Evolutionary conservation across 805 yeast species (phyloP).

Genomic region (Spathaspora hagerdaliae): DNA sequence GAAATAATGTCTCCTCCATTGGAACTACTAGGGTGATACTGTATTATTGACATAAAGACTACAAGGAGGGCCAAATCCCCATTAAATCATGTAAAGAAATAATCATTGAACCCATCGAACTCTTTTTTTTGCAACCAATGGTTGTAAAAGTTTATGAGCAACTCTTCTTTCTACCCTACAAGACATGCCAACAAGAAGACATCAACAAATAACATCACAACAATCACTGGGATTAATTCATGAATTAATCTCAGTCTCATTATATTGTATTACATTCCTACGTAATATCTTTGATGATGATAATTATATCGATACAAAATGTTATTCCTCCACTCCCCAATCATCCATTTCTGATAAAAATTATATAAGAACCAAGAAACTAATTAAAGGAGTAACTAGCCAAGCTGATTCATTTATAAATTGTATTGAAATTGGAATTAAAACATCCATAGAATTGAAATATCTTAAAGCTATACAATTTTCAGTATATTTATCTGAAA

Average conservation of each 20-base stretch:
- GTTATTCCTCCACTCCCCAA: conserved; percentile 27
- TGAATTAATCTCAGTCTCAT: conserved; percentile 46
- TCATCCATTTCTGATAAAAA: background rate
- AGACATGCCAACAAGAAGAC: background rate
- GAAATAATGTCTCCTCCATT: too few relatives aligned
- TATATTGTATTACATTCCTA: conserved; percentile 55
- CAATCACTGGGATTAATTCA: conserved; percentile 29
- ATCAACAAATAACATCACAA: background rate
- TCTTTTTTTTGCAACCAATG: conserved; percentile 7
- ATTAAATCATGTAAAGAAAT: too few relatives aligned
- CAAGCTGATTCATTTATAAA: conserved; percentile 47
- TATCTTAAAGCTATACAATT: conserved; percentile 44
- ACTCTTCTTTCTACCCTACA: background rate
- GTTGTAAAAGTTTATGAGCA: background rate
- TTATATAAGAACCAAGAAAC: conserved; percentile 41
- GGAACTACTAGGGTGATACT: too few relatives aligned
- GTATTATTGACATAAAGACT: too few relatives aligned
- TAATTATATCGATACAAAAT: conserved; percentile 46
- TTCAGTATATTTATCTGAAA: conserved; percentile 41
- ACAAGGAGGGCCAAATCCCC: too few relatives aligned
- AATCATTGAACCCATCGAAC: too few relatives aligned
- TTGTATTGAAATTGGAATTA: conserved; percentile 52
- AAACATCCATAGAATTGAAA: conserved; percentile 39
- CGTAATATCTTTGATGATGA: conserved; percentile 57
- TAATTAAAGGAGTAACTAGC: conserved; percentile 42